Percentiles rank a stretch among this genome's conserved stretches.
These are phyloP conservation scores for Gastrodia elata DNA, from an alignment of 106 monocot genomes.

Conservation along the genomic window DNA sequence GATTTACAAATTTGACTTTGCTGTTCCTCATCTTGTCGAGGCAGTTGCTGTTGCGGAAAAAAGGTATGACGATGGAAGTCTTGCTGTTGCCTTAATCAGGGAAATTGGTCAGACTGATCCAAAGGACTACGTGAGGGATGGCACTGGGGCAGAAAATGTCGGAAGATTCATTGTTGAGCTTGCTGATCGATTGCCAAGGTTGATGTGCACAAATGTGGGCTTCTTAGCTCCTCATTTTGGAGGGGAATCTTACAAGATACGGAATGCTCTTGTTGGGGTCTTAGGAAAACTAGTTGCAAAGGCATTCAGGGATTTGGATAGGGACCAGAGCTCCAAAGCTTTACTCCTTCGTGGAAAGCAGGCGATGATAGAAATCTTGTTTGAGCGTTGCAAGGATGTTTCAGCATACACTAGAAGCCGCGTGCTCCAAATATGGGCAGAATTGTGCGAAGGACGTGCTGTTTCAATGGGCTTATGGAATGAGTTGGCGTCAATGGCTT, in stretches of 20 bases:
- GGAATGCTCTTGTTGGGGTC: conserved; percentile 83
- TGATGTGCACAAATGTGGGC: conserved; percentile 81
- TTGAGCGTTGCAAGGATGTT: conserved; percentile 85
- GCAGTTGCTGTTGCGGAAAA: conserved; percentile 53
- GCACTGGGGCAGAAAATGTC: conserved; percentile 81
- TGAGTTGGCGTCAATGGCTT: conserved; percentile 76
- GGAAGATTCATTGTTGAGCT: conserved; percentile 91
- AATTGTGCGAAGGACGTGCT: conserved; percentile 80
- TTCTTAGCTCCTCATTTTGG: conserved; percentile 89
- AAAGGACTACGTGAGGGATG: conserved; percentile 77
- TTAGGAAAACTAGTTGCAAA: conserved; percentile 72
- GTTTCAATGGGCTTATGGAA: conserved; percentile 93
- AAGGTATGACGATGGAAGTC: conserved; percentile 71
- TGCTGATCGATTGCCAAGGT: conserved; percentile 59
- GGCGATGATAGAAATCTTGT: conserved; percentile 81
- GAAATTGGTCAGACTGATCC: conserved; percentile 80
- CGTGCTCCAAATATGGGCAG: conserved; percentile 92
- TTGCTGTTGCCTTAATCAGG: conserved; percentile 55
- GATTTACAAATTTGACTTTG: conserved; percentile 79
- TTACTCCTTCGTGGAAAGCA: conserved; percentile 64
- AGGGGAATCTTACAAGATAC: conserved; percentile 96
- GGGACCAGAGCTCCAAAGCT: conserved; percentile 54
- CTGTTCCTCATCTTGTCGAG: conserved; percentile 57
- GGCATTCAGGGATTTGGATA: conserved; percentile 77
- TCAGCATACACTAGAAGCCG: conserved; percentile 94